A percentile compares a stretch with the other conserved stretches of the same genome.
phyloP scores from a whole-genome alignment of 495 filamentous ascomycete genomes.

The Echria macrotheca region DNA sequence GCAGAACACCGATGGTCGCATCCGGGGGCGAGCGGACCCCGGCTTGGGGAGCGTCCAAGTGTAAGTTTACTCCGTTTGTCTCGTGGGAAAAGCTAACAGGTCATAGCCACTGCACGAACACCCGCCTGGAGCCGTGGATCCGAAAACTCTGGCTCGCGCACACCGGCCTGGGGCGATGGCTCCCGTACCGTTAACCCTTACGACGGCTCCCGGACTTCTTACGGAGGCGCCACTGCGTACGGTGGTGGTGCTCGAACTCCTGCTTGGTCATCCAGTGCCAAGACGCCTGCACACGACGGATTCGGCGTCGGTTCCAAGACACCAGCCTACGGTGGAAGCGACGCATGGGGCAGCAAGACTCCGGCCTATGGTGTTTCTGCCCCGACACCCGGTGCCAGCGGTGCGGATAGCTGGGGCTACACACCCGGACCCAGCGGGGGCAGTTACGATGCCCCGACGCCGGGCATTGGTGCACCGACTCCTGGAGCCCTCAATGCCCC shows the following conservation, averaged over 20 bases:
- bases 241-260: conserved; percentile 47
- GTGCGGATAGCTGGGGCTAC: conserved; percentile 45
- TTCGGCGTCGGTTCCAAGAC: conserved; percentile 70
- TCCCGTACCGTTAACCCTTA: conserved; percentile 73
- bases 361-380: conserved; percentile 60
- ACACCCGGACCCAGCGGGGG: conserved; percentile 53
- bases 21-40: conserved; percentile 60
- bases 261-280: conserved; percentile 49
- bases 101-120: conserved; percentile 47
- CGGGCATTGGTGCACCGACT: conserved; percentile 67
- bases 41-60: conserved; percentile 57
- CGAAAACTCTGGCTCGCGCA: conserved; percentile 54
- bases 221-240: conserved; percentile 55
- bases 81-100: conserved; percentile 30
- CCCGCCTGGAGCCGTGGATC: conserved; percentile 57
- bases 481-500: conserved; percentile 68
- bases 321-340: conserved; percentile 59
- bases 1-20: conserved; percentile 62
- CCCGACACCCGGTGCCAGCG: conserved; percentile 51
- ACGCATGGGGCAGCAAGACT: conserved; percentile 70
- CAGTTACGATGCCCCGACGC: conserved; percentile 69
- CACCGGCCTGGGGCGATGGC: conserved; percentile 74
- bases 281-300: conserved; percentile 57
- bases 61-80: too few species aligned
- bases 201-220: conserved; percentile 72